These are phyloP conservation scores for Irpex lacteus DNA, from an alignment of 1,284 basidiomycete species.

Conservation along the genomic window DNA sequence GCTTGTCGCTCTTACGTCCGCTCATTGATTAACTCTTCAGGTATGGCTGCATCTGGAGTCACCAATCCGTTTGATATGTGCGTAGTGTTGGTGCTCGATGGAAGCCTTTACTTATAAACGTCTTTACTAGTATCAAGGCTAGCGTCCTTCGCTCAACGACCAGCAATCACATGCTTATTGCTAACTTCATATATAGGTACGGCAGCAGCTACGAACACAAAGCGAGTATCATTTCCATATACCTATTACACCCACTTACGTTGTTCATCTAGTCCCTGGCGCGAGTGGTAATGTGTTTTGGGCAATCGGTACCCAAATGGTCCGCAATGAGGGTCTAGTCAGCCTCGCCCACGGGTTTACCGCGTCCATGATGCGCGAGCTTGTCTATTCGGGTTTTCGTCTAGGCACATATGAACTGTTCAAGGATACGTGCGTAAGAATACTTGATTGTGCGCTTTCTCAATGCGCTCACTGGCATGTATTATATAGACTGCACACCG, in stretches of 20 bases:
- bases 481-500: conserved; percentile 19
- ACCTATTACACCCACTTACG: not conserved
- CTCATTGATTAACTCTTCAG: conserved; percentile 16
- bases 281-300: conserved; percentile 31
- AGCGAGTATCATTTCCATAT: conserved; percentile 16
- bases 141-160: not conserved
- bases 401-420: conserved; percentile 38
- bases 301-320: conserved; percentile 32
- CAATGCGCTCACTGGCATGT: not conserved
- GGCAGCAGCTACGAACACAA: conserved; percentile 34
- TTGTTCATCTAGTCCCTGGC: conserved; percentile 22
- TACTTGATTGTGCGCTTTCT: not conserved
- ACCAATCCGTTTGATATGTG: conserved; percentile 37
- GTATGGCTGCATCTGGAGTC: conserved; percentile 34
- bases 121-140: not conserved
- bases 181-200: conserved; percentile 22
- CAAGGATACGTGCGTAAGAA: conserved; percentile 31
- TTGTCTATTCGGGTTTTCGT: conserved; percentile 35
- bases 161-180: not conserved
- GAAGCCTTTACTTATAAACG: not conserved
- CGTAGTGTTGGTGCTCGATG: conserved; percentile 4
- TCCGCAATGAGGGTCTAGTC: conserved; percentile 28
- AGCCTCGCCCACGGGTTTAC: conserved; percentile 33
- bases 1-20: not conserved
- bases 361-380: conserved; percentile 36